phyloP scores from a whole-genome alignment of 768 basidiomycete species.

The Strobilomyces dryophilus region DNA sequence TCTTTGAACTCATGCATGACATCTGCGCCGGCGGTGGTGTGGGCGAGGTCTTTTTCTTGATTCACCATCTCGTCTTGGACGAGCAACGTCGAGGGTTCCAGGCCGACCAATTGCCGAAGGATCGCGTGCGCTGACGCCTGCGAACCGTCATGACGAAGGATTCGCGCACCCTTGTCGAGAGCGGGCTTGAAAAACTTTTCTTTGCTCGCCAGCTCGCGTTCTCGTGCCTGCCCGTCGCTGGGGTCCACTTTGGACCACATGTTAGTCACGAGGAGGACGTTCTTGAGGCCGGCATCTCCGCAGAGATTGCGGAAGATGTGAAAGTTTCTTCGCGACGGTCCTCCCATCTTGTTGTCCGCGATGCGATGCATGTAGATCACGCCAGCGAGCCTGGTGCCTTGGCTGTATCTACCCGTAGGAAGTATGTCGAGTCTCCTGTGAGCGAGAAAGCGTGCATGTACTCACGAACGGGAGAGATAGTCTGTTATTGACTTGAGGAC shows the following conservation, averaged over 20 bases:
- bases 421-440: not conserved
- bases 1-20: constrained; percentile 46
- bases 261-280: constrained; percentile 49
- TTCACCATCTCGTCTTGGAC: constrained; percentile 56
- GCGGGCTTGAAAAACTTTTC: constrained; percentile 50
- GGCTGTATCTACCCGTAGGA: constrained; percentile 21
- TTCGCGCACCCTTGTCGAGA: constrained; percentile 42
- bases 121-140: constrained; percentile 41
- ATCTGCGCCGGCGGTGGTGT: constrained; percentile 51
- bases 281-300: constrained; percentile 42
- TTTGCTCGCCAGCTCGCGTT: constrained; percentile 39
- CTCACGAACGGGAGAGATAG: constrained; percentile 27
- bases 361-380: constrained; percentile 54
- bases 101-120: constrained; percentile 39
- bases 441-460: not conserved
- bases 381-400: constrained; percentile 30
- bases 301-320: constrained; percentile 49
- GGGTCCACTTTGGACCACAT: constrained; percentile 45
- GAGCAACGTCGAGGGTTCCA: constrained; percentile 39
- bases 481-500: constrained; percentile 43
- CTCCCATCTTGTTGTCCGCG: constrained; percentile 44
- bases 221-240: constrained; percentile 37
- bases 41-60: constrained; percentile 40
- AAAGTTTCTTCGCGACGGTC: constrained; percentile 48
- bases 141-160: constrained; percentile 42